Evolutionary conservation across 768 basidiomycete genomes (phyloP).

Genomic region (Suillus weaverae): DNA sequence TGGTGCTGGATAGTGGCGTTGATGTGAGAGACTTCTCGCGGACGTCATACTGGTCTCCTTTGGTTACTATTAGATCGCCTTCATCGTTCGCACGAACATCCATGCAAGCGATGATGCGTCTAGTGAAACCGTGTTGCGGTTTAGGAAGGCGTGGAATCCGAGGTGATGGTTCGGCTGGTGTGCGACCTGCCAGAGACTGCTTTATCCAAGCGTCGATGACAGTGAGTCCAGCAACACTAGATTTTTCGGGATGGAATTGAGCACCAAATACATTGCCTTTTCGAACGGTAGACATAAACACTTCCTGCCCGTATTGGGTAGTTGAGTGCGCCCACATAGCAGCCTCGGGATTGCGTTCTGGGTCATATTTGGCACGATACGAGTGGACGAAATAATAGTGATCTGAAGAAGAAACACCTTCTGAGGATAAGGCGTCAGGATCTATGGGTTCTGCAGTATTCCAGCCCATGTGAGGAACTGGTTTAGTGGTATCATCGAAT

Average conservation of each 20-base stretch:
- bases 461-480: constrained; percentile 99
- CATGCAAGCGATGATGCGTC: constrained; percentile 95
- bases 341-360: constrained; percentile 50
- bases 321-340: constrained; percentile 81
- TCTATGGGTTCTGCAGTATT: constrained; percentile 70
- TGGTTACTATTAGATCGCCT: constrained; percentile 97
- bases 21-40: constrained; percentile 65
- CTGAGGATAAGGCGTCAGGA: constrained; percentile 39
- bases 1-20: constrained; percentile 14
- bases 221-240: constrained; percentile 80
- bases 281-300: constrained; percentile 84
- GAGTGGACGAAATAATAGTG: constrained; percentile 99
- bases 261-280: constrained; percentile 85
- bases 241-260: constrained; percentile 99
- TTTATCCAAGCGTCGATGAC: constrained; percentile 82
- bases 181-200: constrained; percentile 45
- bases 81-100: constrained; percentile 95
- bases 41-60: constrained; percentile 99
- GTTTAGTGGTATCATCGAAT: constrained; percentile 72
- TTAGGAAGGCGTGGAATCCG: constrained; percentile 40
- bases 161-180: constrained; percentile 33
- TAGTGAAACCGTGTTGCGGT: constrained; percentile 72
- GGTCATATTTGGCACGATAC: constrained; percentile 78
- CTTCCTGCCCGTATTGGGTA: constrained; percentile 92
- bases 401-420: constrained; percentile 50